Percentiles rank a stretch among this genome's conserved stretches.
These are phyloP conservation scores for Nannochloropsis oceanica DNA, from an alignment of 108 stramenopile species.

Conservation along the genomic window DNA sequence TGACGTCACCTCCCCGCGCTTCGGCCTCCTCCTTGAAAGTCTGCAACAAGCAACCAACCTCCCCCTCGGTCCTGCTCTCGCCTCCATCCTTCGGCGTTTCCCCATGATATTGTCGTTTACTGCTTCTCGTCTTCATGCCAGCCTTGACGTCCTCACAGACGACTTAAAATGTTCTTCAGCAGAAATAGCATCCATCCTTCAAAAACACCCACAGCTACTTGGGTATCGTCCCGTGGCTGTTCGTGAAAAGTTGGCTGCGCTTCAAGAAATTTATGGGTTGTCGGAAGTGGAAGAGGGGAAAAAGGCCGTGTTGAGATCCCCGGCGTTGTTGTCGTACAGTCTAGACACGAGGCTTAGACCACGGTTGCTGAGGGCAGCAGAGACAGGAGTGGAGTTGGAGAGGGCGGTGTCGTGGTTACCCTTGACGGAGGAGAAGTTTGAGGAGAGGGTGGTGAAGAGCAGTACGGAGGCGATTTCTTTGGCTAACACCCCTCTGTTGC, in stretches of 20 bases:
- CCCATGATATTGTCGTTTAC: neutral
- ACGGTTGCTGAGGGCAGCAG: neutral
- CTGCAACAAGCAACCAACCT: neutral
- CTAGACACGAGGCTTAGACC: neutral
- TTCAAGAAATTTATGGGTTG: neutral
- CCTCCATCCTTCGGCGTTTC: neutral
- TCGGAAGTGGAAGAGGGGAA: neutral
- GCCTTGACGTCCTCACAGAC: neutral
- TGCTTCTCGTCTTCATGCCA: neutral
- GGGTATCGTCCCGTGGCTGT: neutral
- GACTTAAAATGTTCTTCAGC: neutral
- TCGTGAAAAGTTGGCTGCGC: neutral
- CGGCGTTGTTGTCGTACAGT: neutral
- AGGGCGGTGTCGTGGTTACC: neutral
- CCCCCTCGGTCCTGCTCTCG: neutral
- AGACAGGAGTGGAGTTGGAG: neutral
- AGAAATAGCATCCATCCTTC: neutral
- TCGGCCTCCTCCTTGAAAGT: neutral
- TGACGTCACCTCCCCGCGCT: neutral
- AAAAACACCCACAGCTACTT: neutral
- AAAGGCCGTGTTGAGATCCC: neutral
- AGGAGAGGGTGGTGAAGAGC: neutral
- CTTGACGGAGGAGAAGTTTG: neutral
- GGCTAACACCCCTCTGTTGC: neutral
- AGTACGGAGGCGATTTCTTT: neutral